phyloP scores from a whole-genome alignment of 2,329 filamentous ascomycete genomes.

The Rosellinia necatrix region DNA sequence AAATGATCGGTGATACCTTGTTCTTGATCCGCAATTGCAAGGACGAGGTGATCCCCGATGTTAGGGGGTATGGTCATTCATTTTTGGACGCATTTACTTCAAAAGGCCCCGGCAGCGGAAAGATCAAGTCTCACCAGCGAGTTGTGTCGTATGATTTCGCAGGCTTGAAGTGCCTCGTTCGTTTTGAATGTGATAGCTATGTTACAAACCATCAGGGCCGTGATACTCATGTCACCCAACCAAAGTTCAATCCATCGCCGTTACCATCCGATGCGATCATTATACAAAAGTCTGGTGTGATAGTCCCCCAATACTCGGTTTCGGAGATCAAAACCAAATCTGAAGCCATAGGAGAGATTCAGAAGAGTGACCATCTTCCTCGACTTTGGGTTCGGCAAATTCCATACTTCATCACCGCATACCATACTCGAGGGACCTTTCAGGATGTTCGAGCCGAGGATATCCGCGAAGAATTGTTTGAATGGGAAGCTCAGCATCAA shows the following conservation, averaged over 20 bases:
- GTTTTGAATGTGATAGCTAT: conserved; percentile 35
- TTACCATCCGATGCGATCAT: not conserved
- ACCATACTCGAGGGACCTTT: conserved; percentile 29
- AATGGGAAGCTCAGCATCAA: conserved; percentile 32
- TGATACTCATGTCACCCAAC: not conserved
- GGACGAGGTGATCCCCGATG: conserved; percentile 30
- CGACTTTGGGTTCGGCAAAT: conserved; percentile 36
- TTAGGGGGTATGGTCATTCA: conserved; percentile 33
- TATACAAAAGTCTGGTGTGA: conserved; percentile 8
- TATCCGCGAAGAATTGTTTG: conserved; percentile 20
- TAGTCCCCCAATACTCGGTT: conserved; percentile 28
- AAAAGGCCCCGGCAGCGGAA: conserved; percentile 3
- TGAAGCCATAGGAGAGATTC: conserved; percentile 9
- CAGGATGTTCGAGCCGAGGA: conserved; percentile 23
- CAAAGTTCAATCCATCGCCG: not conserved
- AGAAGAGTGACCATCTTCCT: conserved; percentile 30
- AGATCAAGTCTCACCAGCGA: conserved; percentile 34
- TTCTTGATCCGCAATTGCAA: conserved; percentile 33
- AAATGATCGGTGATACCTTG: conserved; percentile 34
- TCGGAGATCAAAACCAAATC: conserved; percentile 34
- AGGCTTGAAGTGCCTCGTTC: conserved; percentile 32
- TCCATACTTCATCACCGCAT: conserved; percentile 31
- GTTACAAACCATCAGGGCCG: not conserved
- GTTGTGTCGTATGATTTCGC: conserved; percentile 33
- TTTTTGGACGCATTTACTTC: conserved; percentile 34